Conservation (phyloP, 345 rosid genomes). For the Arabidopsis arenosa region DNA sequence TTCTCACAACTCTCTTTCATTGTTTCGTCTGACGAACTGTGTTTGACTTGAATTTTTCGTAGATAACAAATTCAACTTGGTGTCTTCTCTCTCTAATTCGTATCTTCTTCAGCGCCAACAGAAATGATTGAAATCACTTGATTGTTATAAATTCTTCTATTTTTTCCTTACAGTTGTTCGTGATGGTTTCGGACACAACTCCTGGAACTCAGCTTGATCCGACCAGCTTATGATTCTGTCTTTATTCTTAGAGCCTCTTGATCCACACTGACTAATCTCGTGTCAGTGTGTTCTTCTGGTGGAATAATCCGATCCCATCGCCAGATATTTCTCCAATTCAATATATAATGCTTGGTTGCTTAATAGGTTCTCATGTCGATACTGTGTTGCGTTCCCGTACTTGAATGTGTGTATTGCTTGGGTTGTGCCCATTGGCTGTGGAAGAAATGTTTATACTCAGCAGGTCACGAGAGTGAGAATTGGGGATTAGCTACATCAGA, state of each 20-base stretch:
- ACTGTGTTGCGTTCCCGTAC: slow-evolving; percentile 75
- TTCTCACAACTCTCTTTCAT: slow-evolving; percentile 1
- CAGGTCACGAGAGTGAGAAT: slow-evolving; percentile 86
- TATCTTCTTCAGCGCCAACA: slow-evolving; percentile 18
- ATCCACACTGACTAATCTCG: slow-evolving; percentile 28
- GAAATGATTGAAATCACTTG: slow-evolving; percentile 23
- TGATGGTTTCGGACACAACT: slow-evolving; percentile 3
- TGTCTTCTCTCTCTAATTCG: background rate
- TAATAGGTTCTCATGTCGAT: slow-evolving; percentile 75
- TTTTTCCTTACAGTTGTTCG: background rate
- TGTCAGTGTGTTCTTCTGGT: slow-evolving; percentile 34
- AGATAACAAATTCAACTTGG: background rate
- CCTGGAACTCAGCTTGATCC: slow-evolving; percentile 12
- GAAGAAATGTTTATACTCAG: slow-evolving; percentile 87
- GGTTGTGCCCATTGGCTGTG: slow-evolving; percentile 89
- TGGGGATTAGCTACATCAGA: slow-evolving; percentile 83
- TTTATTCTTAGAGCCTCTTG: slow-evolving; percentile 4
- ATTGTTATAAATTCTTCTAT: background rate
- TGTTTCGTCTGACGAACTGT: background rate
- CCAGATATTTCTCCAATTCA: background rate
- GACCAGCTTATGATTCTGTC: slow-evolving; percentile 31
- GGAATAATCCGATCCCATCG: slow-evolving; percentile 17
- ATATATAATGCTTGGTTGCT: slow-evolving; percentile 43
- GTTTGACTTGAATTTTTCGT: slow-evolving; percentile 26
- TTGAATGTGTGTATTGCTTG: slow-evolving; percentile 90